Percentiles rank a stretch among this genome's conserved stretches.
phyloP scores from a whole-genome alignment of 2,329 filamentous ascomycete genomes.

The Verticillium alfalfae region DNA sequence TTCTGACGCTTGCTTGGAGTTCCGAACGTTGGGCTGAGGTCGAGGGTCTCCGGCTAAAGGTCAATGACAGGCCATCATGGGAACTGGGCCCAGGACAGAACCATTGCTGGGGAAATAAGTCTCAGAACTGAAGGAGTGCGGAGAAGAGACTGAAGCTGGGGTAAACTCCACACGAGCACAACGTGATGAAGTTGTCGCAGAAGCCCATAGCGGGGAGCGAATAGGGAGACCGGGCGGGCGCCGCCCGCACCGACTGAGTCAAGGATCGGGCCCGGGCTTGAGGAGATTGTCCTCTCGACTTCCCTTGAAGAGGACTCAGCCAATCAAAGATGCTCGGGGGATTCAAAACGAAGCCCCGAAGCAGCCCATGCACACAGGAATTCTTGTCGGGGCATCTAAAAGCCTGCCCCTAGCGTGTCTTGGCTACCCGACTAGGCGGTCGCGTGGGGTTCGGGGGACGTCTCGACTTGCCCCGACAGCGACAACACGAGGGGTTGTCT shows the following conservation, averaged over 20 bases:
- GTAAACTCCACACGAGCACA: conserved; percentile 5
- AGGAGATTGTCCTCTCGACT: background rate
- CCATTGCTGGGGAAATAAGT: background rate
- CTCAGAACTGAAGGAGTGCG: conserved; percentile 2
- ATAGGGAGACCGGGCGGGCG: background rate
- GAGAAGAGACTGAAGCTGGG: conserved; percentile 6
- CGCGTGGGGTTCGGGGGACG: conserved; percentile 6
- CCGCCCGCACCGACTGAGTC: conserved; percentile 3
- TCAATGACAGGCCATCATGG: background rate
- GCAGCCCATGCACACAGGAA: background rate
- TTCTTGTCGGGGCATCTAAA: conserved; percentile 8
- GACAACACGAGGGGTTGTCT: background rate
- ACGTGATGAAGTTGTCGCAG: background rate
- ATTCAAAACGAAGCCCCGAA: conserved; percentile 14
- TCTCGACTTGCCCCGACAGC: conserved; percentile 3
- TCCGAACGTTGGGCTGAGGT: background rate
- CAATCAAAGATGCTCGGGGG: conserved; percentile 14
- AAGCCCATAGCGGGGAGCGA: conserved; percentile 1
- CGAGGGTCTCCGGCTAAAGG: background rate
- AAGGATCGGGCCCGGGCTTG: background rate
- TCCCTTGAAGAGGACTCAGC: background rate
- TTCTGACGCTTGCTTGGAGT: background rate
- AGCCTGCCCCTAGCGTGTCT: conserved; percentile 16
- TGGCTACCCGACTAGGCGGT: conserved; percentile 8
- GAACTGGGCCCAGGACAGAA: background rate